These are phyloP conservation scores for Pseudogymnoascus sp. DNA, from an alignment of 2,329 filamentous ascomycete genomes.

Conservation along the genomic window DNA sequence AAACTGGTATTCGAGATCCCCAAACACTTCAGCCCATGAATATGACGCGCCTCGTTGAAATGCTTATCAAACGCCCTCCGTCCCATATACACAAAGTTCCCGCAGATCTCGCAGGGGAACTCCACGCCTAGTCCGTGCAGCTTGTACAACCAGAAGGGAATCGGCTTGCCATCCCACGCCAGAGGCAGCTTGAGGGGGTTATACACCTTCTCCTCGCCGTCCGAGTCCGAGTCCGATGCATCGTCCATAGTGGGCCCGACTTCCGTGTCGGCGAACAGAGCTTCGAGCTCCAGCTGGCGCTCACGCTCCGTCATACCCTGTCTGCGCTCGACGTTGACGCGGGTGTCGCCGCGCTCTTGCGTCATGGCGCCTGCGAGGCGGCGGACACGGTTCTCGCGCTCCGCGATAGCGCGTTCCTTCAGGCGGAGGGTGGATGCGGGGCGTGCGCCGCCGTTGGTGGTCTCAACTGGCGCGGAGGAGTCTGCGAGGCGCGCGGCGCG, in stretches of 20 bases:
- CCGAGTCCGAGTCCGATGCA: slow-evolving; percentile 61
- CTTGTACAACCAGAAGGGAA: slow-evolving; percentile 98
- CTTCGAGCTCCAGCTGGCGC: slow-evolving; percentile 86
- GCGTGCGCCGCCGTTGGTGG: slow-evolving; percentile 24
- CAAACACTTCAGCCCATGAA: slow-evolving; percentile 87
- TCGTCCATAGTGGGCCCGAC: slow-evolving; percentile 29
- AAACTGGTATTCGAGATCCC: slow-evolving; percentile 87
- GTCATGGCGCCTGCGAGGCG: slow-evolving; percentile 76
- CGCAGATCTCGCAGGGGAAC: slow-evolving; percentile 92
- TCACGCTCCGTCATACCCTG: slow-evolving; percentile 97
- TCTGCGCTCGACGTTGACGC: slow-evolving; percentile 90
- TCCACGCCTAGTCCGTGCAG: slow-evolving; percentile 92
- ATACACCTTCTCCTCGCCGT: slow-evolving; percentile 81
- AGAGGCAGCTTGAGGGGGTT: slow-evolving; percentile 94
- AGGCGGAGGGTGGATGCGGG: slow-evolving; percentile 40
- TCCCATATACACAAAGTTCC: slow-evolving; percentile 98
- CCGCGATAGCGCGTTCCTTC: slow-evolving; percentile 85
- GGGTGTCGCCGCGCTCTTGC: slow-evolving; percentile 79
- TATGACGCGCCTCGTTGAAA: slow-evolving; percentile 88
- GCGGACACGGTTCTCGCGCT: slow-evolving; percentile 77
- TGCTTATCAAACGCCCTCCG: slow-evolving; percentile 95
- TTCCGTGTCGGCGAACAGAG: slow-evolving; percentile 60
- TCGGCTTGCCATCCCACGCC: slow-evolving; percentile 97
- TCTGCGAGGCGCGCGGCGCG: slow-evolving; percentile 45
- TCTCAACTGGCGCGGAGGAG: slow-evolving; percentile 19